Conservation (phyloP, 2,329 filamentous ascomycete species). For the Sarocladiaceae sp. region DNA sequence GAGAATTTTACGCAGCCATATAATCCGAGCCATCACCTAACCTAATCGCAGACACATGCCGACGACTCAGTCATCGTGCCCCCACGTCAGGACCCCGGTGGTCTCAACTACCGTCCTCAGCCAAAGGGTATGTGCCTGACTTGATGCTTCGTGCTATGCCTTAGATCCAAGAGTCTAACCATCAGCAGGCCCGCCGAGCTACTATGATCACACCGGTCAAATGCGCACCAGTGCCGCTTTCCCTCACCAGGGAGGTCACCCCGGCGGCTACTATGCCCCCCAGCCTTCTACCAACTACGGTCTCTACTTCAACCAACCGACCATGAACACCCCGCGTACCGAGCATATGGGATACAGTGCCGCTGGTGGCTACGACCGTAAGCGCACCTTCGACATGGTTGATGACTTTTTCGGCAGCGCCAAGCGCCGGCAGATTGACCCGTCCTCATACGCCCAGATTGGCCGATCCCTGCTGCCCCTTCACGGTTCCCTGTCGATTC, state of each 20-base stretch:
- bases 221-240: slow-evolving; percentile 53
- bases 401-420: slow-evolving; percentile 92
- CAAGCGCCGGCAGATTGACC: slow-evolving; percentile 87
- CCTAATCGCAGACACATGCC: slow-evolving; percentile 63
- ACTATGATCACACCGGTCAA: slow-evolving; percentile 60
- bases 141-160: slow-evolving; percentile 15
- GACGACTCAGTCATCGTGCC: slow-evolving; percentile 76
- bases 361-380: slow-evolving; percentile 59
- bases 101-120: slow-evolving; percentile 49
- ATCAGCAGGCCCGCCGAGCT: slow-evolving; percentile 44
- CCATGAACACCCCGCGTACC: slow-evolving; percentile 44
- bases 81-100: slow-evolving; percentile 43
- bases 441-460: slow-evolving; percentile 83
- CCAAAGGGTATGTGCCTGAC: slow-evolving; percentile 42
- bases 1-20: slow-evolving; percentile 11
- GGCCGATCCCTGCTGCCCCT: slow-evolving; percentile 81
- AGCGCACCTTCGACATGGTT: slow-evolving; percentile 79
- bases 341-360: slow-evolving; percentile 60
- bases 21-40: neutral
- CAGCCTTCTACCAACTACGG: slow-evolving; percentile 55
- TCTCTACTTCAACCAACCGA: slow-evolving; percentile 70
- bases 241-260: slow-evolving; percentile 49
- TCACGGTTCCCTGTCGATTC: slow-evolving; percentile 62
- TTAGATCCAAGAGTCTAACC: slow-evolving; percentile 27
- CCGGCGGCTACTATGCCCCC: slow-evolving; percentile 50